Percentiles rank a stretch among this genome's conserved stretches.
Evolutionary conservation across 1,284 basidiomycete genomes (phyloP).

Genomic region (Coriolopsis trogii): DNA sequence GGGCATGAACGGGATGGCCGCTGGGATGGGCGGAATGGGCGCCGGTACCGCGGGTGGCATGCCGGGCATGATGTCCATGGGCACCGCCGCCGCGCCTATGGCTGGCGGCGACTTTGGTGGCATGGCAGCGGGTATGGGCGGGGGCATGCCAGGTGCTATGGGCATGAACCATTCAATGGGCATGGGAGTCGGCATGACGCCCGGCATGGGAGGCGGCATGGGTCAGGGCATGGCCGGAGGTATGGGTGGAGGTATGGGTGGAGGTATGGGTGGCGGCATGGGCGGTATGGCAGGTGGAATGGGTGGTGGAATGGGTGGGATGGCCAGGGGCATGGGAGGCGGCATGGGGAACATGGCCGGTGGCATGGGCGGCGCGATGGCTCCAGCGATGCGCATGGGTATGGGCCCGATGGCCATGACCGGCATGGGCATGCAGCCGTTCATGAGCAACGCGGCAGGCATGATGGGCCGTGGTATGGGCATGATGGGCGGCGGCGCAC

Average conservation of each 20-base stretch:
- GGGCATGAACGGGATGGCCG: no score
- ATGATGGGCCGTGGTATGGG: constrained; percentile 37
- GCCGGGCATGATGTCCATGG: constrained; percentile 20
- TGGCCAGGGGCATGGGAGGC: constrained; percentile 38
- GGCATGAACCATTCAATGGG: constrained; percentile 17
- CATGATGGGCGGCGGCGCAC: constrained; percentile 32
- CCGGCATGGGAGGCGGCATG: no score
- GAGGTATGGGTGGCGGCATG: constrained; percentile 28
- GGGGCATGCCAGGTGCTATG: constrained; percentile 41
- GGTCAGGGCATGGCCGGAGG: constrained; percentile 29
- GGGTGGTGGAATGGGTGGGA: constrained; percentile 32
- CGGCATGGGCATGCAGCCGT: constrained; percentile 34
- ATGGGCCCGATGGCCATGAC: constrained; percentile 38
- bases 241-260: constrained; percentile 21
- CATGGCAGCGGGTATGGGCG: constrained; percentile 31
- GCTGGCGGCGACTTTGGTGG: constrained; percentile 20
- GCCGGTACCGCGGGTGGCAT: constrained; percentile 4
- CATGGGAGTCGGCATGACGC: constrained; percentile 37
- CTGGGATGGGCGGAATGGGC: constrained; percentile 16
- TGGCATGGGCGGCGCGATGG: constrained; percentile 28
- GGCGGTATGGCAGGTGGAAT: constrained; percentile 28
- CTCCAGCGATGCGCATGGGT: constrained; percentile 34
- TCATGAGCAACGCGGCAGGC: constrained; percentile 27
- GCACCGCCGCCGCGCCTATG: no score
- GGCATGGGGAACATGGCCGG: constrained; percentile 32